Conservation (phyloP, 257 asterid species). For the Solanum stenotomum region DNA sequence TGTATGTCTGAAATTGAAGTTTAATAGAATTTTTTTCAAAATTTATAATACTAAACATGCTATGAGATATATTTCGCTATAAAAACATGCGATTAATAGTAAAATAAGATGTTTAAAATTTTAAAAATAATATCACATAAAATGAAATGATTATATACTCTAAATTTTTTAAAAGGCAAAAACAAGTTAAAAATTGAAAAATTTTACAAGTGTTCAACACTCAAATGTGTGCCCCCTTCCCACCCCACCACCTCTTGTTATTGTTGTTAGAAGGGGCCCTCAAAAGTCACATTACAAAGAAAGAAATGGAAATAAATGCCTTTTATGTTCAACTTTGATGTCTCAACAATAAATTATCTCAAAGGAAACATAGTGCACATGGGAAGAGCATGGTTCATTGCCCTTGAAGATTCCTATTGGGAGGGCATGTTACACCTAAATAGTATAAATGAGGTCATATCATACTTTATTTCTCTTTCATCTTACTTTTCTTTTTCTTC, state of each 20-base stretch:
- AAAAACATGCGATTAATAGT: background rate
- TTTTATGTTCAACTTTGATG: constrained; percentile 17
- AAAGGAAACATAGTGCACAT: constrained; percentile 33
- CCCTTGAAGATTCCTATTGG: constrained; percentile 19
- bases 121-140: background rate
- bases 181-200: background rate
- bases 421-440: constrained; percentile 1
- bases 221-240: constrained; percentile 8
- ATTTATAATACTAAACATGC: background rate
- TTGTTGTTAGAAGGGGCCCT: constrained; percentile 30
- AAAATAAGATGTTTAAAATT: background rate
- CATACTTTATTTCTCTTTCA: constrained; percentile 1
- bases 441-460: constrained; percentile 1
- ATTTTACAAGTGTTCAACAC: constrained; percentile 1
- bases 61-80: background rate
- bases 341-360: constrained; percentile 27
- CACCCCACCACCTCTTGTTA: constrained; percentile 15
- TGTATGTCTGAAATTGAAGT: background rate
- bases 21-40: fast-evolving
- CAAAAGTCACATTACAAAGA: constrained; percentile 9
- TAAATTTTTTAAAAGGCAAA: background rate
- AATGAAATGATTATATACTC: background rate
- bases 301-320: constrained; percentile 17
- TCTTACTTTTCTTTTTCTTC: background rate
- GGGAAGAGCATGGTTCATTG: constrained; percentile 20